These are phyloP conservation scores for Wickerhamiella allomyrinae DNA, from an alignment of 805 yeast genomes.

Conservation along the genomic window DNA sequence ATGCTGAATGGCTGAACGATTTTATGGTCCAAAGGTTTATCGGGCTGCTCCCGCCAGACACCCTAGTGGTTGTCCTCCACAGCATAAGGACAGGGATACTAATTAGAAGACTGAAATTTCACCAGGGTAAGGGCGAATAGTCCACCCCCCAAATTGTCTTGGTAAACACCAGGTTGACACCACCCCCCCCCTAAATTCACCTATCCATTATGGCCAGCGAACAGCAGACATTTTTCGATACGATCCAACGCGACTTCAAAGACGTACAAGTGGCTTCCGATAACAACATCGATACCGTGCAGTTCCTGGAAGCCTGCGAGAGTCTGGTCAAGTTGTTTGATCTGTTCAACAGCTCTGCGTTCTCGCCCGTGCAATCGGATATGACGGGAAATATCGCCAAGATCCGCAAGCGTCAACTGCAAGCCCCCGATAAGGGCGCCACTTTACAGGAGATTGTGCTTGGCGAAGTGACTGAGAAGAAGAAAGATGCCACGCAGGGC, in stretches of 20 bases:
- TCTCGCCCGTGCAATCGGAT: conserved; percentile 71
- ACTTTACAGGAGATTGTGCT: conserved; percentile 68
- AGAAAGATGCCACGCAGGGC: conserved; percentile 78
- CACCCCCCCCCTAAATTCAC: too few species aligned
- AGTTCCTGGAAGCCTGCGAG: conserved; percentile 71
- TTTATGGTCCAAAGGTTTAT: too few species aligned
- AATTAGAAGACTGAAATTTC: too few species aligned
- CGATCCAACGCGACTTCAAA: conserved; percentile 55
- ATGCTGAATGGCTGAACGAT: too few species aligned
- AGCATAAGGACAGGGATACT: too few species aligned
- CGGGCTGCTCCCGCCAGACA: too few species aligned
- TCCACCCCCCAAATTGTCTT: background rate
- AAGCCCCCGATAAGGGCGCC: conserved; percentile 46
- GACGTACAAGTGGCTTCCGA: conserved; percentile 54
- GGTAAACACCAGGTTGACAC: background rate
- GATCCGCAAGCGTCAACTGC: conserved; percentile 49
- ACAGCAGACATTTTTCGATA: conserved; percentile 59
- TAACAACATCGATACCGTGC: conserved; percentile 51
- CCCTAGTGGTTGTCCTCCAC: too few species aligned
- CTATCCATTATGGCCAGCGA: background rate
- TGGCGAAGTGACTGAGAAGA: conserved; percentile 51
- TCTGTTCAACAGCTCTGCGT: conserved; percentile 72
- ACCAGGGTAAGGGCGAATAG: too few species aligned
- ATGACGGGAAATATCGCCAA: conserved; percentile 77
- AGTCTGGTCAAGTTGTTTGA: conserved; percentile 70